Evolutionary conservation across 768 basidiomycete species (phyloP), one percentile per base, ranked within the genome.

Genomic region (Coprinopsis cinerea): DNA sequence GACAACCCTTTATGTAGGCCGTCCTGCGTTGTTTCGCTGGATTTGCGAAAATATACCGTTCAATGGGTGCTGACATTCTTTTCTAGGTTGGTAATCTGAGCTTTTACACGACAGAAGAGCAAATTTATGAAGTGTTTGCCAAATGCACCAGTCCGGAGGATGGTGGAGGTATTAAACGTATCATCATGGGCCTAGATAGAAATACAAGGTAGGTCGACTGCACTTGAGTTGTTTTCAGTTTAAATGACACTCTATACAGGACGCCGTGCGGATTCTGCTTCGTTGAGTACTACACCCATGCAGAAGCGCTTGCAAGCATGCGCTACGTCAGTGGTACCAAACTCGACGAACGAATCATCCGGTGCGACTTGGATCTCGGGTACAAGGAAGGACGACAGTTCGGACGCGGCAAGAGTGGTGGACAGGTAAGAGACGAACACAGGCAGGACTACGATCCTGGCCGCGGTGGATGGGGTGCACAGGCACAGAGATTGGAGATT

Each of bases 341-440:
- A 71, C 82, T 99, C 18, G 96, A 99, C 67, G 96, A 99, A 68
- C 88, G 96, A 27, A 91, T 99, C 58, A 95, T 99, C 55, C 88
- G 96, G 41, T 97, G 94, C 61, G 96, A 99, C 72, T 72, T 99
- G 61, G 96, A 99, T 72, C 75, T 93, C 23, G 96, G 96, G 4
- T 99, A 97, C 69, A 83, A 83, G 61, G 96, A 99, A 62, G 95
- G 95, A 13, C 75, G 96, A 54, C 96, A 99, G 67, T 99, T 97
- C 55, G 96, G 96, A 25, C 75, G 96, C 53, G 96, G 96, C 23
- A 97, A 94, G 67, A 94, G 91, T 56, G 96, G 96, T 26, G 96
- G 96, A 2, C 94, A 96, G 74, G 88, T 94, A 45, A 79, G 95
- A 57, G 96, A 99, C 62, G 96, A 99, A 62, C 96, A 96, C 64